Evolutionary conservation across 2,329 filamentous ascomycete species (phyloP), one percentile per base, ranked within the genome.

Genomic region (Cytospora piceae): DNA sequence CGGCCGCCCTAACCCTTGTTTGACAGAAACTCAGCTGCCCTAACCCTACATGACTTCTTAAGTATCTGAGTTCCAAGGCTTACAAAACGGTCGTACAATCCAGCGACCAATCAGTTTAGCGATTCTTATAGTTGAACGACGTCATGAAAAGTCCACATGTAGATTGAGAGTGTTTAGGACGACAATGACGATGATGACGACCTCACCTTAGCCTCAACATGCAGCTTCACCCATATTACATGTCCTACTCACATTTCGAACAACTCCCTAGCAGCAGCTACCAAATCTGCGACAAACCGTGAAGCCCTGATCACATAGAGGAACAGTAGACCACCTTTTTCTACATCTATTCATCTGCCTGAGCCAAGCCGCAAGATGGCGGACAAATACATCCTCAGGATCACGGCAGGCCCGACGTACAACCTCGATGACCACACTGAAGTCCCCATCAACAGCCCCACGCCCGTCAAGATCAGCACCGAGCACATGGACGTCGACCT

Each of bases 391-490:
- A 84, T 92, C 59, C 84, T 98, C 68, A 87, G 86, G 70, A 89
- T 97, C 63, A 96, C 93, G 0, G 92, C 92, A 1, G 94, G 94
- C 2, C 83, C 91, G 1, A 81, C 82, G 69, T 96, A 97, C 78
- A 87, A 95, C 74, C 77, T 83, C 39, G 77, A 82, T n/a, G 85
- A 85, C n/a, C 93, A 97, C 72, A 79, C 88, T 67, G 80, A 87
- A 32, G 88, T 97, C 12, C 84, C 85, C 4, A 90, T 97, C 75
- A 98, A 97, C 79, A 83, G 81, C 14, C 76, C 88, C 32, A 77
- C 86, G 65, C 84, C 88, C 0, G 74, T 90, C 1, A 80, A 78
- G 29, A 87, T 97, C 71, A 82, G 84, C 27, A 89, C 85, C 55
- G 79, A 87, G 11, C 81, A 86, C 63, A 85, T 91, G 65, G 86